Evolutionary conservation across 2,329 filamentous ascomycete genomes (phyloP), one percentile per base, ranked within the genome.

Genomic region (Westerdykella aurantiaca): DNA sequence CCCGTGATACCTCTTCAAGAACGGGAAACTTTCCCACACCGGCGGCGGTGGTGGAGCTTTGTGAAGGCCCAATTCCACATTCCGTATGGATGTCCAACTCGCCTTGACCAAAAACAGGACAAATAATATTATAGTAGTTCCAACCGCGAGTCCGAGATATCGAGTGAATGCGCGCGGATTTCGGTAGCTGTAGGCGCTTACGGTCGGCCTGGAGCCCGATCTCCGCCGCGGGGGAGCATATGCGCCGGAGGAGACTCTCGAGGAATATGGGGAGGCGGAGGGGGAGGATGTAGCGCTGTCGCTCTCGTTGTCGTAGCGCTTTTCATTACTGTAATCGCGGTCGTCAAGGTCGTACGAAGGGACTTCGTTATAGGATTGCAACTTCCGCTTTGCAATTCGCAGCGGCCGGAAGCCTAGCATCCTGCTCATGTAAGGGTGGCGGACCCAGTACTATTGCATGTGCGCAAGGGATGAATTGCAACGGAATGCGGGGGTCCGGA

Each of bases 1-100:
- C 12, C 89, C 91, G 64, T 96, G 93, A 64, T 96, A 98, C 50
- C 90, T 79, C 47, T 83, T 84, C 48, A 98, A 68, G 58, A 95
- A 94, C 0, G 82, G 81, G 62, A 95, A 97, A 9, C 78, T 79
- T 63, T 95, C 87, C 89, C 90, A 97, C n/a, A 79, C 68, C 0
- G 82, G 80, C 11, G 87, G 86, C 16, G 81, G 79, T 0, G 79
- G 68, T 0, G 80, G 75, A 11, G 76, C 76, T 51, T 81, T 81
- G 13, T 79, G 77, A 22, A 85, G 61, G 45, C 78, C 76, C 41
- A 77, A 66, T 48, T 78, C 71, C 17, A 85, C 71, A 48, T 73
- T 76, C 57, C 73, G 77, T 58, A 87, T 84, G 52, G 86, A 86
- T 14, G 79, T 70, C 57, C 86, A 78, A 57, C 86, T 89, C 50